These are phyloP conservation scores for Schoenoplectus tabernaemontani DNA, from an alignment of 202 grass and related monocot genomes.

Conservation along the genomic window DNA sequence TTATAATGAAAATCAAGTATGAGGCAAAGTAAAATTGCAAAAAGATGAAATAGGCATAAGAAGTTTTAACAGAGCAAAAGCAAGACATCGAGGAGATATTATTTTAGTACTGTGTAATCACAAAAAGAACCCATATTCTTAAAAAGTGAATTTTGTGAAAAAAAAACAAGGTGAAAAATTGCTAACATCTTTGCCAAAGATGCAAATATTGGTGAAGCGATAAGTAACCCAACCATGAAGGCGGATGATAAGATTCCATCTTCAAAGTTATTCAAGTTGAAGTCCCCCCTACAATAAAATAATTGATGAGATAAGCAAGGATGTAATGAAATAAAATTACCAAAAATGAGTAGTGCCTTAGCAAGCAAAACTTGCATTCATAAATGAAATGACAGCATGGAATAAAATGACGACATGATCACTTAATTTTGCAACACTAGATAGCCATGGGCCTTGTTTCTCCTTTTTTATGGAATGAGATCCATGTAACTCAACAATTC, in stretches of 20 bases:
- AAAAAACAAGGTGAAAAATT: neutral
- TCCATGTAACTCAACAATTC: neutral
- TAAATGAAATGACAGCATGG: neutral
- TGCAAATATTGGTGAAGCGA: conserved; percentile 88
- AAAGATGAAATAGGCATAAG: neutral
- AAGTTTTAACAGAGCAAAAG: conserved; percentile 4
- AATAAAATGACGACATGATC: too few relatives aligned
- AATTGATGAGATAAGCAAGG: neutral
- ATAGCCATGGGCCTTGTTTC: too few relatives aligned
- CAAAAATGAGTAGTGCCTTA: neutral
- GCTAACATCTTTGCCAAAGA: conserved; percentile 71
- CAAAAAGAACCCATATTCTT: conserved; percentile 1
- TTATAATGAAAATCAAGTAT: neutral
- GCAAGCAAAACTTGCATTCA: neutral
- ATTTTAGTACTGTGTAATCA: neutral
- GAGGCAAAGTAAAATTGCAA: neutral
- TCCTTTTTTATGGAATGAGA: too few relatives aligned
- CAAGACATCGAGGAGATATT: neutral
- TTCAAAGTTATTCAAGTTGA: conserved; percentile 82
- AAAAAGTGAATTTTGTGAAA: neutral
- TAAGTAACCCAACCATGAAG: conserved; percentile 92
- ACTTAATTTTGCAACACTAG: too few relatives aligned
- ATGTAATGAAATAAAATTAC: neutral
- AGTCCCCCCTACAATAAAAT: conserved; percentile 56
- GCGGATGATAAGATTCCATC: conserved; percentile 91